phyloP scores from a whole-genome alignment of 2,329 filamentous ascomycete genomes.

The Elsinoe ampelina region DNA sequence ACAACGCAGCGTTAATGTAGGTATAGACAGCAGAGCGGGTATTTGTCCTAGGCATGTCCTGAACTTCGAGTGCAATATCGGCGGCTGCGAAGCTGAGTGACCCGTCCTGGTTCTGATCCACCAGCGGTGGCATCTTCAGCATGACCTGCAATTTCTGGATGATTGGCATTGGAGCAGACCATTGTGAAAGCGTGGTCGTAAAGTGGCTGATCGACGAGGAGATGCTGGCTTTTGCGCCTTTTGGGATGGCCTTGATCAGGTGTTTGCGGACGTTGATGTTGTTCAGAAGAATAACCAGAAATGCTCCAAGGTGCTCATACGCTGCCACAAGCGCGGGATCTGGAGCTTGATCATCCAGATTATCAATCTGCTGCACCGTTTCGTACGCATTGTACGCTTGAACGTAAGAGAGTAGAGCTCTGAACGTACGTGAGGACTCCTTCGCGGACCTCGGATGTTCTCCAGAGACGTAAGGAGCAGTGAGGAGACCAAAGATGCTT shows the following conservation, averaged over 20 bases:
- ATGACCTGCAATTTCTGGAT: conserved; percentile 24
- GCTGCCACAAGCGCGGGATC: conserved; percentile 20
- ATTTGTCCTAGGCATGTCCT: conserved; percentile 60
- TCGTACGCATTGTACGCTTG: conserved; percentile 23
- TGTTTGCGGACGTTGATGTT: conserved; percentile 15
- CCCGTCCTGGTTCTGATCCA: conserved; percentile 58
- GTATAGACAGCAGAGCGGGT: conserved; percentile 77
- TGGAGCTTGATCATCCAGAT: conserved; percentile 20
- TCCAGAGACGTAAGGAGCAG: conserved; percentile 20
- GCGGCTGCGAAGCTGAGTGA: conserved; percentile 56
- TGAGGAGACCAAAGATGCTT: conserved; percentile 24
- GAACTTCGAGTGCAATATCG: conserved; percentile 29
- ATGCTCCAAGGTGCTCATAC: conserved; percentile 26
- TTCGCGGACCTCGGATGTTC: conserved; percentile 17
- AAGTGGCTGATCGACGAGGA: conserved; percentile 25
- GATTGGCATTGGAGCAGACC: conserved; percentile 24
- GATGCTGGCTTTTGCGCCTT: conserved; percentile 20
- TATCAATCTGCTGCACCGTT: conserved; percentile 23
- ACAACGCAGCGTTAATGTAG: conserved; percentile 73
- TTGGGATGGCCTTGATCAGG: conserved; percentile 8
- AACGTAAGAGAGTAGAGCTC: conserved; percentile 24
- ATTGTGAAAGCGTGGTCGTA: conserved; percentile 26
- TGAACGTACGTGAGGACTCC: conserved; percentile 19
- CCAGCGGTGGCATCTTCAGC: conserved; percentile 38
- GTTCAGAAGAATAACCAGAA: conserved; percentile 24